phyloP scores from a whole-genome alignment of 2,329 filamentous ascomycete genomes.

The Cladosporium sp. region DNA sequence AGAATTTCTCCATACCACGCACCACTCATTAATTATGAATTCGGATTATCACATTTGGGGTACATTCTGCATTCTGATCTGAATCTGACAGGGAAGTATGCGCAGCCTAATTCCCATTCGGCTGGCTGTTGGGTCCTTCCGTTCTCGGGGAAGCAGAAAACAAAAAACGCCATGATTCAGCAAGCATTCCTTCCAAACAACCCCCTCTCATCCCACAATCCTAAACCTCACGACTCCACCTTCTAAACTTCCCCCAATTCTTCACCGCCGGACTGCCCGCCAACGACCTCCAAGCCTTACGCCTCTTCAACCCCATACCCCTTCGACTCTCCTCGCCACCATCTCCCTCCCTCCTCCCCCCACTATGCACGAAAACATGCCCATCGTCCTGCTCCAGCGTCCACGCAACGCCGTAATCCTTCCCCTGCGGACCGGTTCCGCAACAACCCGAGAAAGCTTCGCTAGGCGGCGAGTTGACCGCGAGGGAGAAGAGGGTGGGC shows the following conservation, averaged over 20 bases:
- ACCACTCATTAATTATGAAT: too few species aligned
- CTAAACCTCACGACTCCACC: background rate
- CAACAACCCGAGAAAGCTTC: constrained; percentile 47
- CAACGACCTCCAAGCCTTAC: background rate
- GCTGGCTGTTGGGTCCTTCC: too few species aligned
- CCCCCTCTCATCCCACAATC: too few species aligned
- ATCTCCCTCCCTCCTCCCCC: background rate
- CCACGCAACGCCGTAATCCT: constrained; percentile 43
- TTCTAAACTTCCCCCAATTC: background rate
- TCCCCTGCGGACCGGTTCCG: constrained; percentile 49
- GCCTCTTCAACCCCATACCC: background rate
- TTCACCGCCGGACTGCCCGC: background rate
- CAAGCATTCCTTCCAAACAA: too few species aligned
- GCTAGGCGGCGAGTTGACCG: constrained; percentile 39
- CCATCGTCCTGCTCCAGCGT: constrained; percentile 9
- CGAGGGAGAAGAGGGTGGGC: constrained; percentile 68
- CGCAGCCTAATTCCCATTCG: too few species aligned
- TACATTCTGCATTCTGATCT: too few species aligned
- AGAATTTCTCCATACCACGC: too few species aligned
- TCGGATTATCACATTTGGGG: too few species aligned
- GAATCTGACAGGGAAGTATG: too few species aligned
- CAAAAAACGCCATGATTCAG: too few species aligned
- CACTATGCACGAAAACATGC: constrained; percentile 13
- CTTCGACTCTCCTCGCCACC: background rate
- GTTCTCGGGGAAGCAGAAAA: too few species aligned